phyloP scores from a whole-genome alignment of 768 basidiomycete genomes.

The Xerocomellus dryophilus region DNA sequence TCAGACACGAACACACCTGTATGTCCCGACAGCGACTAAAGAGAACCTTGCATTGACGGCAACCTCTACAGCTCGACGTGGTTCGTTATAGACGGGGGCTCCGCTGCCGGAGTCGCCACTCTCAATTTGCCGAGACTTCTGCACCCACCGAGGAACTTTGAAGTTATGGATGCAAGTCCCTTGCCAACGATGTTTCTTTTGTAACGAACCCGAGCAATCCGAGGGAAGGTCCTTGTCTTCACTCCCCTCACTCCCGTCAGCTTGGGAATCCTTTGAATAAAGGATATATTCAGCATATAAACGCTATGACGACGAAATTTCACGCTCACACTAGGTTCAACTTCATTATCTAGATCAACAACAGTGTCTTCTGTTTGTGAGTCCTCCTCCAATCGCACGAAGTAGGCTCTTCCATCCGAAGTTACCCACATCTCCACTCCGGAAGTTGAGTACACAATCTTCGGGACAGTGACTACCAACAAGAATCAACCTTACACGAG shows the following conservation, averaged over 20 bases:
- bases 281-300: slow-evolving; percentile 2
- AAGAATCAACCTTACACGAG: background rate
- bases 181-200: slow-evolving; percentile 47
- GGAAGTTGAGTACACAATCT: slow-evolving; percentile 57
- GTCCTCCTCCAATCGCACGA: slow-evolving; percentile 60
- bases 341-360: slow-evolving; percentile 34
- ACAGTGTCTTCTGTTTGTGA: slow-evolving; percentile 1
- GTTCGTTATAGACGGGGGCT: slow-evolving; percentile 53
- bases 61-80: slow-evolving; percentile 59
- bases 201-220: slow-evolving; percentile 6
- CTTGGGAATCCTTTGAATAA: slow-evolving; percentile 10
- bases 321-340: slow-evolving; percentile 44
- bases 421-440: slow-evolving; percentile 81
- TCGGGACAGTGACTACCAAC: slow-evolving; percentile 55
- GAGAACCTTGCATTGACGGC: slow-evolving; percentile 81
- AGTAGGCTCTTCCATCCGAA: slow-evolving; percentile 79
- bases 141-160: slow-evolving; percentile 72
- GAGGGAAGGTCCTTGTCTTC: slow-evolving; percentile 3
- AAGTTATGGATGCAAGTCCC: slow-evolving; percentile 81
- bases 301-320: background rate
- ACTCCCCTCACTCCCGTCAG: slow-evolving; percentile 1
- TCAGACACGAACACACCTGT: slow-evolving; percentile 42
- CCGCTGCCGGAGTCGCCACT: slow-evolving; percentile 37
- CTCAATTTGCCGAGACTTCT: slow-evolving; percentile 65
- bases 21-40: slow-evolving; percentile 74